phyloP scores from a whole-genome alignment of 441 rosid genomes.

The Euphorbia celastroides region DNA sequence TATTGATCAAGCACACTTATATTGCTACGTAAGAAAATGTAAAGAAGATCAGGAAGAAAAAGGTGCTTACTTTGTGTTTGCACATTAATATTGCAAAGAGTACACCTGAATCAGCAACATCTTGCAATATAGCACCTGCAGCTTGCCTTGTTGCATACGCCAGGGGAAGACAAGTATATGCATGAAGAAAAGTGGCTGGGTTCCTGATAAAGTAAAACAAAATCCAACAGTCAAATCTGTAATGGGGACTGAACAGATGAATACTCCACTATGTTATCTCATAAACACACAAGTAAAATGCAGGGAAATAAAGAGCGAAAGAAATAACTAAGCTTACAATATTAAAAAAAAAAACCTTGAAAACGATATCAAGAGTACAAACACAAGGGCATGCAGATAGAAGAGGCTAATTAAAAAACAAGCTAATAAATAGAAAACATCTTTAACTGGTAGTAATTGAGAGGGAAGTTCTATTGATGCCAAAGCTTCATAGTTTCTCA shows the following conservation, averaged over 20 bases:
- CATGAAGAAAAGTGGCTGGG: slow-evolving; percentile 94
- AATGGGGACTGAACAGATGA: neutral
- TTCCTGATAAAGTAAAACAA: slow-evolving; percentile 44
- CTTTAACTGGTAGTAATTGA: neutral
- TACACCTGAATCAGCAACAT: slow-evolving; percentile 88
- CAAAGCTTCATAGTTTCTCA: neutral
- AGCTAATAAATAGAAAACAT: slow-evolving; percentile 1
- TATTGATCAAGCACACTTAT: neutral
- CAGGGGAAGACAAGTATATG: slow-evolving; percentile 97
- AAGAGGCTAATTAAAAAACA: neutral
- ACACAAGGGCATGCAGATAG: neutral
- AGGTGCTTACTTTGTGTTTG: slow-evolving; percentile 63
- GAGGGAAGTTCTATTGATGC: neutral
- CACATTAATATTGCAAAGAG: slow-evolving; percentile 92
- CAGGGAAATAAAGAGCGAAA: neutral
- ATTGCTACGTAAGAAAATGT: neutral
- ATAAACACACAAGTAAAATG: neutral
- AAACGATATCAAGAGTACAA: neutral
- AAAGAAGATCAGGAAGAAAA: neutral
- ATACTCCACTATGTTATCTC: neutral
- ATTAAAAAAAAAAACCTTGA: neutral
- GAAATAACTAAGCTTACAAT: neutral
- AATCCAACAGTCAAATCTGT: slow-evolving; percentile 1
- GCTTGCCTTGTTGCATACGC: slow-evolving; percentile 83
- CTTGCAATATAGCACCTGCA: slow-evolving; percentile 90